Evolutionary conservation across 371 early-diverging fungal species (phyloP), one percentile per base, ranked within the genome.

Genomic region (Capniomyces stellatus): DNA sequence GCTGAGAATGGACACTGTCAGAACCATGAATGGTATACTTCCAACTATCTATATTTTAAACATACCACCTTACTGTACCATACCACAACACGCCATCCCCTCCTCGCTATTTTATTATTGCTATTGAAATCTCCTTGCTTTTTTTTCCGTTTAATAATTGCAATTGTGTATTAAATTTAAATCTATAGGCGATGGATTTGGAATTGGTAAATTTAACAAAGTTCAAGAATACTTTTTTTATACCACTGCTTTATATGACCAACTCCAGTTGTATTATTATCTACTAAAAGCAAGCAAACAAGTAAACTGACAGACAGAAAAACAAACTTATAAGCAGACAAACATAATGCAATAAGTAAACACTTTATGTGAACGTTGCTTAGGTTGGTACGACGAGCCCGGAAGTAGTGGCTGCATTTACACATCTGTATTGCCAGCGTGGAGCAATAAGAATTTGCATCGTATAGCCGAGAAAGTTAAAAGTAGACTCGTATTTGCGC

Each of bases 341-440:
- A n/a, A n/a, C n/a, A n/a, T n/a, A n/a, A n/a, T n/a, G n/a, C n/a
- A n/a, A n/a, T n/a, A n/a, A n/a, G n/a, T n/a, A n/a, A n/a, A n/a
- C n/a, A n/a, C n/a, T n/a, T n/a, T n/a, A n/a, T n/a, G n/a, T n/a
- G n/a, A n/a, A n/a, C n/a, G n/a, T n/a, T n/a, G n/a, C 25, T 8
- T 57, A 72, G 71, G 78, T 0, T 85, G 85, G 86, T 87, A 81
- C 61, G 82, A 63, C 55, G 56, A 62, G 43, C 63, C 64, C 4
- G 56, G 59, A 31, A 50, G 57, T 15, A 55, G 51, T 1, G 70
- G 70, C 3, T 88, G 89, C 63, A 83, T 88, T 49, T 88, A 87
- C 57, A 85, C 89, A 0, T 85, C 85, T 3, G 82, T 82, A 1
- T 77, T 85, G 46, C 89, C 89, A 3, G 89, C 89, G 24, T 88